Evolutionary conservation across 768 basidiomycete genomes (phyloP), one percentile per base, ranked within the genome.

Genomic region (Aureoboletus auriporus): DNA sequence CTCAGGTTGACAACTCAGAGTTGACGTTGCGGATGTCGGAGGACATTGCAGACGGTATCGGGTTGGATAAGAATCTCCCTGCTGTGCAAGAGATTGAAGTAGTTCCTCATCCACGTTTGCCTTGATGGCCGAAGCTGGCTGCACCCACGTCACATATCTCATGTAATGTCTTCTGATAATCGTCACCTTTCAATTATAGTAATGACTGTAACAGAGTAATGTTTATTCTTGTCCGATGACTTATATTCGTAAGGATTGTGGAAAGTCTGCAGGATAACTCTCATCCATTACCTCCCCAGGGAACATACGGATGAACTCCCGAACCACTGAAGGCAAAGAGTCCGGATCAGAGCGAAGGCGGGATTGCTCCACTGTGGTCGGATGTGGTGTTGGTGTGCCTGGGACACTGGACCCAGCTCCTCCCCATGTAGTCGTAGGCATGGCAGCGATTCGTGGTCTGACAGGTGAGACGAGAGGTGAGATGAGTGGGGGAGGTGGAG

Each of bases 241-340:
- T 38, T 48, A 49, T 45, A 49, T 43, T 48, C 57, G 63, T 26
- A 68, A 39, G 27, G 66, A 68, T 35, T 61, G 60, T 20, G 66
- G 66, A 51, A 68, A 68, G 50, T 69, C 60, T 33, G 61, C 49
- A 36, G 66, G 66, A 36, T 69, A 68, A 27, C 66, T 68, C 37
- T 64, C 66, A 29, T 68, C 20, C 2, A 23, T 23, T 23, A 4
- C 20, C 20, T 23, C 65, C 17, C 60, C 68, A 20, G 61, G 43
- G 27, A 68, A 68, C 66, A 69, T 69, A 14, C 50, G 45, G 38
- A 68, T 39, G 38, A 68, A 68, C 3, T 69, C 61, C 38, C 54
- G 61, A 48, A 61, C 68, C 14, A 47, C 64, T 2, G 63, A 57
- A 28, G 66, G 67, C 8, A 65, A 30, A 5, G 65, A 57, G 3